Evolutionary conservation across 2,329 filamentous ascomycete genomes (phyloP).

Genomic region (Stachybotrys chartarum): DNA sequence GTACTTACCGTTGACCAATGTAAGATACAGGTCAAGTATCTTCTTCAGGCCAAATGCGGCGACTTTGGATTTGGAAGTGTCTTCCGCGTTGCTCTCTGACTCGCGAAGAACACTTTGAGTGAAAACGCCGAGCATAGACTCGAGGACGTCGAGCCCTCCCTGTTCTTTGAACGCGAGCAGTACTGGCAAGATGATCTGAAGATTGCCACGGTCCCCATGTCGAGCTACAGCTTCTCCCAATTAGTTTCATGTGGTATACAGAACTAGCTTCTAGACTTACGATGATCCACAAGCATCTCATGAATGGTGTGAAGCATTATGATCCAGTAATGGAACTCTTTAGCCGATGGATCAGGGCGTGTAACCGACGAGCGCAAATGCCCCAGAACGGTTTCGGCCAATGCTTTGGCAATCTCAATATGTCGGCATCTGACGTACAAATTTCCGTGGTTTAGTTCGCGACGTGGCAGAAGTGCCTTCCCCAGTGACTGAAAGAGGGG

Average conservation of each 20-base stretch:
- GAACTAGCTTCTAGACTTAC: slow-evolving; percentile 22
- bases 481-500: slow-evolving; percentile 82
- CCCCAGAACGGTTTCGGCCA: slow-evolving; percentile 63
- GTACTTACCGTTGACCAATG: slow-evolving; percentile 70
- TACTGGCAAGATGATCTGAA: slow-evolving; percentile 64
- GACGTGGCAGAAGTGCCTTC: slow-evolving; percentile 69
- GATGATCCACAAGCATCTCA: slow-evolving; percentile 68
- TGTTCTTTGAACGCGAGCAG: slow-evolving; percentile 80
- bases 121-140: slow-evolving; percentile 64
- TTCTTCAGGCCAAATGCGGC: slow-evolving; percentile 63
- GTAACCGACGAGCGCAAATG: slow-evolving; percentile 50
- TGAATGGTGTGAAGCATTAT: slow-evolving; percentile 72
- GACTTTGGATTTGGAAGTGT: slow-evolving; percentile 38
- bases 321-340: slow-evolving; percentile 75
- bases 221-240: slow-evolving; percentile 21
- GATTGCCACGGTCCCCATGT: slow-evolving; percentile 39
- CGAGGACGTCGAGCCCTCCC: slow-evolving; percentile 68
- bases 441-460: slow-evolving; percentile 53
- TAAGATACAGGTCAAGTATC: slow-evolving; percentile 73
- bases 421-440: slow-evolving; percentile 47
- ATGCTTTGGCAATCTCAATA: slow-evolving; percentile 50
- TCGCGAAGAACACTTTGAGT: slow-evolving; percentile 20
- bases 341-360: slow-evolving; percentile 40
- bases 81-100: slow-evolving; percentile 35
- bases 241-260: background rate